Base-by-base conservation (phyloP, 2,329 filamentous ascomycete species). In the Fusarium sororula region DNA sequence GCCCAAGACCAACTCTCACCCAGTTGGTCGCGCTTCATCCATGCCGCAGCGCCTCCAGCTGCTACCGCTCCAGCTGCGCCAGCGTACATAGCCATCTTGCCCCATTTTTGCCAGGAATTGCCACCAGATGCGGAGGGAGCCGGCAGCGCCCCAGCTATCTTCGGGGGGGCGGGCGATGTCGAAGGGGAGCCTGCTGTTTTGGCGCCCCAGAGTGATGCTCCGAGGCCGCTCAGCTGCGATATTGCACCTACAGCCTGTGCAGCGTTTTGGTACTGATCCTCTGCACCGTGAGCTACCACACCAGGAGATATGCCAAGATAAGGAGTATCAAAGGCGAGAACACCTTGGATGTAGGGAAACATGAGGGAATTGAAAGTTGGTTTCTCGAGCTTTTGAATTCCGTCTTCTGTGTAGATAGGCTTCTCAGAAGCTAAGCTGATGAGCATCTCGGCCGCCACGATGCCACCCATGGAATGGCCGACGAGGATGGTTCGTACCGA, bases 291-390 rank as follows among this genome's bases (percentile, higher is more conserved):
- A 8, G 94, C 93, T n/a, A 96, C 91, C 4, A 96, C 93, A 32
- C 93, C 92, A 0, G 94, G 93, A 28, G 92, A 90, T 73, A 95
- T 94, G 65, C 93, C 93, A 4, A 96, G 88, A 81, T 93, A 99
- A 2, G 96, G 96, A 2, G 96, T 99, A 83, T 98, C 96, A 81
- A 98, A 98, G 57, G 95, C 94, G 54, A 98, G 88, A 32, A 98
- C 90, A 75, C 93, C 96, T 82, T 96, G 93, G 74, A 98, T 91
- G 82, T 95, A 96, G 4, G 96, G 96, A 81, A 98, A 98, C 92
- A 98, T 96, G 81, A 97, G 90, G 38, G 84, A 83, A 78, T 89
- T 92, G 68, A 90, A 84, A 26, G 81, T 68, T 44, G 79, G 77
- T 42, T 76, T 73, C 55, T 82, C 78, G 2, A 77, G 66, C 74